phyloP scores from a whole-genome alignment of 306 rosid genomes.

The Ammopiptanthus mongolicus region DNA sequence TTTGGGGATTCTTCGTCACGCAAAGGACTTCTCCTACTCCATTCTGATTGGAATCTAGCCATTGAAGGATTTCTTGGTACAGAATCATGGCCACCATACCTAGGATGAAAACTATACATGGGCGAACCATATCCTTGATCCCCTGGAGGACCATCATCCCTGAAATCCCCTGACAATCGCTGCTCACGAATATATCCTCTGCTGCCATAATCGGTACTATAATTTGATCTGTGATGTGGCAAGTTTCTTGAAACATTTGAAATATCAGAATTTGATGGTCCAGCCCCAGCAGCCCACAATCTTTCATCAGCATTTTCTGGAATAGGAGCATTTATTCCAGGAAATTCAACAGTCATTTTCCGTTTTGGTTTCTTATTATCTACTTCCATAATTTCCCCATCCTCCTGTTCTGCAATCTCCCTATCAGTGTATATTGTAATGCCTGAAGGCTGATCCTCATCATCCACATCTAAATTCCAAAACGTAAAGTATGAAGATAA shows the following conservation, averaged over 20 bases:
- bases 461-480: slow-evolving; percentile 58
- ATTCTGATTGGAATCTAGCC: slow-evolving; percentile 41
- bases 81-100: slow-evolving; percentile 48
- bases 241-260: slow-evolving; percentile 44
- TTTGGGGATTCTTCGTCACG: slow-evolving; percentile 39
- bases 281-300: slow-evolving; percentile 54
- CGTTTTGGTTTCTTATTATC: slow-evolving; percentile 35
- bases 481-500: not conserved
- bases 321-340: slow-evolving; percentile 87
- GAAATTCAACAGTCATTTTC: slow-evolving; percentile 70
- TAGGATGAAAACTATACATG: slow-evolving; percentile 49
- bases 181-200: slow-evolving; percentile 60
- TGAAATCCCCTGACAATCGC: slow-evolving; percentile 46
- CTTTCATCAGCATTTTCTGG: slow-evolving; percentile 76
- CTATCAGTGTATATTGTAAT: slow-evolving; percentile 65
- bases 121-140: slow-evolving; percentile 52
- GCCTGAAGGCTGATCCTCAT: slow-evolving; percentile 88
- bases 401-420: slow-evolving; percentile 72
- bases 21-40: slow-evolving; percentile 52
- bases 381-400: slow-evolving; percentile 76
- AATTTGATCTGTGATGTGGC: slow-evolving; percentile 39
- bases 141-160: slow-evolving; percentile 84
- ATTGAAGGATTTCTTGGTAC: slow-evolving; percentile 33
- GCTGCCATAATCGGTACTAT: slow-evolving; percentile 41
- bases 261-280: slow-evolving; percentile 35